Evolutionary conservation across 257 asterid genomes (phyloP), one percentile per base, ranked within the genome.

Genomic region (Solanum clarkiae): DNA sequence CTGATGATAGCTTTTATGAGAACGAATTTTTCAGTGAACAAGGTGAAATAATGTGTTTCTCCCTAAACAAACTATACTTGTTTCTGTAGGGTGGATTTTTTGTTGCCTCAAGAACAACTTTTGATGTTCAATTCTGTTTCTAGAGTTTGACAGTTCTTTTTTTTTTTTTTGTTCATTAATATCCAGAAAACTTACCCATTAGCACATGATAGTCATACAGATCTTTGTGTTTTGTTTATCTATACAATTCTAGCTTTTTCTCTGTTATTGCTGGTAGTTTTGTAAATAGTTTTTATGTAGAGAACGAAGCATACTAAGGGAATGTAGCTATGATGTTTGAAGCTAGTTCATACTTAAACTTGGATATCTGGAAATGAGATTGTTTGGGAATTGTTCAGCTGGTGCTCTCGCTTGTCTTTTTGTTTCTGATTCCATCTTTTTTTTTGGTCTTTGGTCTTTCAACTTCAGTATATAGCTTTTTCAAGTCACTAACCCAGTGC

Each of bases 1-100:
- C 93, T 74, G 95, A 93, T 74, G 94, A 92, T 87, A 87, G 94
- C 90, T 94, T 91, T 90, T 93, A 89, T 72, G 97, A 92, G 44
- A 85, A 89, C 63, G 98, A 93, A 86, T 89, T 84, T 88, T 93
- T 90, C 65, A 87, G 86, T 80, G 97, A 91, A 81, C 95, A 95
- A 92, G 98, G 99, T 96, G 84, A 83, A 69, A 17, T 75, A 10
- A 79, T 53, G 59, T 79, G 49, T 16, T 53, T 29, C 49, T 47
- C 81, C 69, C 59, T 85, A 77, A 14, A 32, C 36, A 20, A 40
- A 72, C 12, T 29, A 49, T 12, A 15, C 20, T 40, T 29, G 49
- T 59, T 68, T 47, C 63, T 14, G 44, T 79, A 77, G 53, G 82
- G 82, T 55, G 59, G 17, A 77, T 51, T n/a, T 72, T 11, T 72